Conservation (phyloP, 2,329 filamentous ascomycete genomes). For the Penicillium sp. region DNA sequence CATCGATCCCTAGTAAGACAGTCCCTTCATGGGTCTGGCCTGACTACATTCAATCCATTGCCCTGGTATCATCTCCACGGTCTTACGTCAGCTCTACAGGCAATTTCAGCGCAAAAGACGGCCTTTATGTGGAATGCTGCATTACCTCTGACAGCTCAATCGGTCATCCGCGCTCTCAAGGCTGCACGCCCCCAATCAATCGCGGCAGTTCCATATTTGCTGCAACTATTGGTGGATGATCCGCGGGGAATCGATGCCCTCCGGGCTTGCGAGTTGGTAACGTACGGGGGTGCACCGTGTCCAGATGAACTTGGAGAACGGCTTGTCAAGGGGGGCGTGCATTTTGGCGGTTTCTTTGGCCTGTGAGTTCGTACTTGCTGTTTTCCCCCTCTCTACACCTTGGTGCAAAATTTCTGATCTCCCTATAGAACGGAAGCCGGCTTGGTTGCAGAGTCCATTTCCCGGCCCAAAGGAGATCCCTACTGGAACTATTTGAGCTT, state of each 20-base stretch:
- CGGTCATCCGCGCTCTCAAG: constrained; percentile 32
- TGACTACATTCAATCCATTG: constrained; percentile 40
- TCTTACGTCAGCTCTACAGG: constrained; percentile 38
- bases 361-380: constrained; percentile 24
- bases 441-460: constrained; percentile 39
- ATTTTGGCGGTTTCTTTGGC: constrained; percentile 38
- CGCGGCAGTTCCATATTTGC: constrained; percentile 39
- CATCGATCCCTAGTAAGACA: constrained; percentile 37
- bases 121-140: constrained; percentile 39
- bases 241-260: constrained; percentile 33
- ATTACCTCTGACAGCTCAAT: constrained; percentile 35
- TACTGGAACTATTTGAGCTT: constrained; percentile 42
- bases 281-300: constrained; percentile 38
- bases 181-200: constrained; percentile 36
- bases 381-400: background rate
- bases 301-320: constrained; percentile 40
- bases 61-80: constrained; percentile 44
- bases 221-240: constrained; percentile 37
- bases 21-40: constrained; percentile 31
- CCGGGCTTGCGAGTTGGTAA: constrained; percentile 35
- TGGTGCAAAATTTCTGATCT: background rate
- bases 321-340: constrained; percentile 33
- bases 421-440: constrained; percentile 39
- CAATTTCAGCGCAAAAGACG: constrained; percentile 41
- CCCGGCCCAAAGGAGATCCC: constrained; percentile 33